Conservation (phyloP, 352 stramenopile genomes). For the Phytophthora europaea region DNA sequence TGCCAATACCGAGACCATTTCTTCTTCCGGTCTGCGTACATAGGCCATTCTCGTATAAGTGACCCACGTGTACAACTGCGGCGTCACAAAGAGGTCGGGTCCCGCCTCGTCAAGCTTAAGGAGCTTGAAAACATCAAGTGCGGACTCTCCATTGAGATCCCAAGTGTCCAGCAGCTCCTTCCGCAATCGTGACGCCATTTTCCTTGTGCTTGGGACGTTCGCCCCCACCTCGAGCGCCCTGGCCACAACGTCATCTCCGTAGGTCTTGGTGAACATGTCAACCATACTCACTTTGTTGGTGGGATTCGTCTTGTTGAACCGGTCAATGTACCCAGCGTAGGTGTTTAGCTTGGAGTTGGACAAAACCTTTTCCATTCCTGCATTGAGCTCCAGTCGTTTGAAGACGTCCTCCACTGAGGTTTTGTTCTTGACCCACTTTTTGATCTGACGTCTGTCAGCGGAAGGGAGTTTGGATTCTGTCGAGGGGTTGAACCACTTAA, state of each 20-base stretch:
- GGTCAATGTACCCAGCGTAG: slow-evolving; percentile 4
- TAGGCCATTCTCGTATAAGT: background rate
- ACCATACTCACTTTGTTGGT: slow-evolving; percentile 4
- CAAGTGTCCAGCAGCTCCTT: background rate
- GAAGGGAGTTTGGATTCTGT: background rate
- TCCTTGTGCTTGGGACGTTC: background rate
- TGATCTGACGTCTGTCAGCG: background rate
- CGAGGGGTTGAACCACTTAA: background rate
- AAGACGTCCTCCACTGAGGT: slow-evolving; percentile 1
- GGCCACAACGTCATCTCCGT: slow-evolving; percentile 6
- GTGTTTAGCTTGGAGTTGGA: slow-evolving; percentile 7
- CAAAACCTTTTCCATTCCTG: slow-evolving; percentile 3
- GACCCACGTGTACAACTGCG: slow-evolving; percentile 1
- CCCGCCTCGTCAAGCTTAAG: slow-evolving; percentile 10
- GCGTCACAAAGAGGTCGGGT: background rate
- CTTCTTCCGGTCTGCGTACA: background rate
- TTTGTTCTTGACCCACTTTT: slow-evolving; percentile 11
- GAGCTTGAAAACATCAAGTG: slow-evolving; percentile 7
- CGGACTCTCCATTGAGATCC: background rate
- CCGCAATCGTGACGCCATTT: background rate
- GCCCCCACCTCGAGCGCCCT: slow-evolving; percentile 4
- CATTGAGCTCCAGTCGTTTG: background rate
- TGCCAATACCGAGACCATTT: background rate
- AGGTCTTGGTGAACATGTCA: slow-evolving; percentile 10
- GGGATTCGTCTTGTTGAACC: slow-evolving; percentile 9